Evolutionary conservation across 345 rosid genomes (phyloP).

Genomic region (Eutrema japonicum): DNA sequence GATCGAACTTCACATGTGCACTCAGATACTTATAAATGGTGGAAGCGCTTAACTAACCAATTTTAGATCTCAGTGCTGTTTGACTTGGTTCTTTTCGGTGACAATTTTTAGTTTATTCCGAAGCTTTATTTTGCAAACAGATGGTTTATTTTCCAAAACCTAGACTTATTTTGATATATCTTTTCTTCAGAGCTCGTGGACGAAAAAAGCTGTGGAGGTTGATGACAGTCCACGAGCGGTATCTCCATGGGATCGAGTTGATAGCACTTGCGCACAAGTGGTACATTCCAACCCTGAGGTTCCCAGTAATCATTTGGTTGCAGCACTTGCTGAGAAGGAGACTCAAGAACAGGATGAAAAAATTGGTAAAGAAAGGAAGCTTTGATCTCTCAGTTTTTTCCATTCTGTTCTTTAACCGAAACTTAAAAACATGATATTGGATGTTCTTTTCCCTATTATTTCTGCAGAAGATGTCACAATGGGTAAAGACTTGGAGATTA

Average conservation of each 20-base stretch:
- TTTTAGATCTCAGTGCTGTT: conserved; percentile 29
- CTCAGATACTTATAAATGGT: conserved; percentile 27
- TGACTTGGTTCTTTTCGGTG: conserved; percentile 12
- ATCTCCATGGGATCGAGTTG: conserved; percentile 60
- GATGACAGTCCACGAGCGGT: conserved; percentile 56
- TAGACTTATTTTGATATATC: not conserved
- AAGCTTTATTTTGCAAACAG: conserved; percentile 13
- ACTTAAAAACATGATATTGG: conserved; percentile 15
- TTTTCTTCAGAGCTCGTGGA: conserved; percentile 69
- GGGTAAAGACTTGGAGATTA: conserved; percentile 50
- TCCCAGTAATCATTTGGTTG: conserved; percentile 44
- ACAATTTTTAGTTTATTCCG: conserved; percentile 8
- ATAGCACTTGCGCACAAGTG: conserved; percentile 73
- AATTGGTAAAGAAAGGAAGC: conserved; percentile 43
- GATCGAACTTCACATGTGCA: conserved; percentile 34
- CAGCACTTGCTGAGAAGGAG: conserved; percentile 47
- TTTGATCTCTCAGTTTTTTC: conserved; percentile 23
- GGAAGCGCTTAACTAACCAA: conserved; percentile 23
- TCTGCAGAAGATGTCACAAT: conserved; percentile 52
- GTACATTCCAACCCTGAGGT: conserved; percentile 58
- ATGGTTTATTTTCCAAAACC: not conserved
- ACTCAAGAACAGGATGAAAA: conserved; percentile 47
- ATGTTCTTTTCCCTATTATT: not conserved
- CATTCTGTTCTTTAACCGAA: conserved; percentile 15
- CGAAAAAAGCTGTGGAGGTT: conserved; percentile 60